A percentile compares a stretch with the other conserved stretches of the same genome.
phyloP scores from a whole-genome alignment of 2,329 filamentous ascomycete genomes.

The Penicillium corylophilum region DNA sequence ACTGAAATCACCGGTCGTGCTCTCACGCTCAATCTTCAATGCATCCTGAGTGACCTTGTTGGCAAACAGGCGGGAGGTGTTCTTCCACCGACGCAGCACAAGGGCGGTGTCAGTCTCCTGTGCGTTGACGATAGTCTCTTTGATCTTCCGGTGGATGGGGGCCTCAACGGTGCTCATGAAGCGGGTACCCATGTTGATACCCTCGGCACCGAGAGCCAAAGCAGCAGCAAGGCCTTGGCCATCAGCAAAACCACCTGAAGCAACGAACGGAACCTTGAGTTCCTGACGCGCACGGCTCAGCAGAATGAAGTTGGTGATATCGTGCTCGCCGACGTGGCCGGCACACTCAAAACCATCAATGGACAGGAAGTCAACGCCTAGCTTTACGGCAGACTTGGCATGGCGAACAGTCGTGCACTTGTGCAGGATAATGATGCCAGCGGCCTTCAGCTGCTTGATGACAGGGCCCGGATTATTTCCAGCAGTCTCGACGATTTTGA shows the following conservation, averaged over 20 bases:
- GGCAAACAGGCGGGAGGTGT: slow-evolving; percentile 82
- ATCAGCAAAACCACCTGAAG: slow-evolving; percentile 92
- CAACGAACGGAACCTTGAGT: slow-evolving; percentile 86
- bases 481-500: slow-evolving; percentile 88
- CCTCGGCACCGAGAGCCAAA: slow-evolving; percentile 82
- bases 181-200: slow-evolving; percentile 97
- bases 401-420: slow-evolving; percentile 98
- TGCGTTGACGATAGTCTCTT: slow-evolving; percentile 84
- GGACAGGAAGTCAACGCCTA: slow-evolving; percentile 93
- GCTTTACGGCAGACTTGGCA: slow-evolving; percentile 84
- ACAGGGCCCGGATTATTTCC: slow-evolving; percentile 88
- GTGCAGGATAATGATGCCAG: slow-evolving; percentile 78
- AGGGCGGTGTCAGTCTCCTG: slow-evolving; percentile 90
- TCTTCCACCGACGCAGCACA: slow-evolving; percentile 85
- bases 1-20: slow-evolving; percentile 79
- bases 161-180: slow-evolving; percentile 97
- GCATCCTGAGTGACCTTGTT: slow-evolving; percentile 86
- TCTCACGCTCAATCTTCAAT: slow-evolving; percentile 78
- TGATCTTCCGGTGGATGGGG: slow-evolving; percentile 90
- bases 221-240: slow-evolving; percentile 90
- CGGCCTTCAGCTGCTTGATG: slow-evolving; percentile 82
- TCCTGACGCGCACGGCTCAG: slow-evolving; percentile 80
- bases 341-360: slow-evolving; percentile 99
- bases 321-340: slow-evolving; percentile 58
- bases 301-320: slow-evolving; percentile 61